phyloP scores from a whole-genome alignment of 495 filamentous ascomycete species.

The Hypoxylon subgilvum region DNA sequence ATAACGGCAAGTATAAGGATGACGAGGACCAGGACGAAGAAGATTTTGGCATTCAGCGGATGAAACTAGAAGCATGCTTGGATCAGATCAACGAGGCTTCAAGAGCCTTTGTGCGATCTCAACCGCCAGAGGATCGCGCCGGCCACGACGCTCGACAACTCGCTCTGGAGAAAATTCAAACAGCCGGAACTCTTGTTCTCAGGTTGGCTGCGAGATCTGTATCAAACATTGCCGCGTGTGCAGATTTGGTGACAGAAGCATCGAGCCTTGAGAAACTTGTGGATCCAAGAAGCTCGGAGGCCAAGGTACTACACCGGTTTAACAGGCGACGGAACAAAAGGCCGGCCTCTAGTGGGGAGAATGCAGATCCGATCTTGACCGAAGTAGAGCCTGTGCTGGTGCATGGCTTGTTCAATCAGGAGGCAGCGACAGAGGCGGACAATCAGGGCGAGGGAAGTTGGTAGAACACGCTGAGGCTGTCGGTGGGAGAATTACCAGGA shows the following conservation, averaged over 20 bases:
- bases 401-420: background rate
- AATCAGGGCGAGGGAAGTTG: background rate
- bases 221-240: constrained; percentile 30
- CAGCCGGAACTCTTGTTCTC: constrained; percentile 21
- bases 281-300: constrained; percentile 19
- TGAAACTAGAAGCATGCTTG: constrained; percentile 35
- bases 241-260: constrained; percentile 32
- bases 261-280: constrained; percentile 38
- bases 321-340: constrained; percentile 19
- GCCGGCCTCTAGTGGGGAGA: background rate
- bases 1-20: constrained; percentile 23
- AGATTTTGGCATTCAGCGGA: constrained; percentile 32
- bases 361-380: background rate
- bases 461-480: background rate
- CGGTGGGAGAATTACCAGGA: background rate
- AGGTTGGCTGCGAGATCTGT: constrained; percentile 22
- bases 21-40: constrained; percentile 30
- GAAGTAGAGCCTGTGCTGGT: background rate
- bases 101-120: constrained; percentile 14
- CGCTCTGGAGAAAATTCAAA: constrained; percentile 29
- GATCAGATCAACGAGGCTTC: constrained; percentile 33
- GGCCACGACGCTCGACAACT: constrained; percentile 31
- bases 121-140: constrained; percentile 2
- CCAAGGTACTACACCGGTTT: constrained; percentile 23
- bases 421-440: background rate